Evolutionary conservation across 306 rosid genomes (phyloP).

Genomic region (Pyrus pyrifolia): DNA sequence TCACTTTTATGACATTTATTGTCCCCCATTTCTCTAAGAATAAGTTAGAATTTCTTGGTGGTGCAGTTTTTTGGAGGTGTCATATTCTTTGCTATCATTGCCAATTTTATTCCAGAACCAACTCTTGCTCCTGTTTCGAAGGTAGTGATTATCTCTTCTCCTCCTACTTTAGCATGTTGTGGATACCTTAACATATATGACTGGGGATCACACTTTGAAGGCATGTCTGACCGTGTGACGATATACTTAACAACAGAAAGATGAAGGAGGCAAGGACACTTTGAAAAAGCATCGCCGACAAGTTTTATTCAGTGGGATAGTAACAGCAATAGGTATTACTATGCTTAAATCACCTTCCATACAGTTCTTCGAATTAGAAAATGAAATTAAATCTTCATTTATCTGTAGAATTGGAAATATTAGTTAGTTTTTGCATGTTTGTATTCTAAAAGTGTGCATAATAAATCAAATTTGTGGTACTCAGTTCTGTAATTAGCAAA

Average conservation of each 20-base stretch:
- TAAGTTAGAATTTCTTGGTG: conserved; percentile 15
- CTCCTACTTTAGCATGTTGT: conserved; percentile 4
- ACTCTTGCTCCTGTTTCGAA: conserved; percentile 60
- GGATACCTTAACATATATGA: conserved; percentile 8
- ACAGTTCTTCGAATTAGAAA: neutral
- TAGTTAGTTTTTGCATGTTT: neutral
- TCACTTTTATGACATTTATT: neutral
- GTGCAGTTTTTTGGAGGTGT: conserved; percentile 92
- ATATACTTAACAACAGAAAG: conserved; percentile 57
- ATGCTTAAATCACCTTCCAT: conserved; percentile 11
- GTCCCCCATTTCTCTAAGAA: conserved; percentile 9
- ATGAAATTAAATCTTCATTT: neutral
- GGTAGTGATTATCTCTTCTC: conserved; percentile 34
- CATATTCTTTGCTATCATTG: conserved; percentile 67
- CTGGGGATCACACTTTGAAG: conserved; percentile 17
- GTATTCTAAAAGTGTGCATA: neutral
- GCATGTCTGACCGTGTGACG: conserved; percentile 30
- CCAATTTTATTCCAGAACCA: conserved; percentile 90
- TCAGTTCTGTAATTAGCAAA: neutral
- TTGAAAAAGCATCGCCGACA: conserved; percentile 89
- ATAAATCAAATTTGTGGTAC: neutral
- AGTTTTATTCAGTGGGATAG: conserved; percentile 80
- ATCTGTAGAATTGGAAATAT: neutral
- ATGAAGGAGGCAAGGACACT: conserved; percentile 79
- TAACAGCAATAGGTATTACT: conserved; percentile 82